Evolutionary conservation across 768 basidiomycete species (phyloP).

Genomic region (Lanmaoa rubissima): DNA sequence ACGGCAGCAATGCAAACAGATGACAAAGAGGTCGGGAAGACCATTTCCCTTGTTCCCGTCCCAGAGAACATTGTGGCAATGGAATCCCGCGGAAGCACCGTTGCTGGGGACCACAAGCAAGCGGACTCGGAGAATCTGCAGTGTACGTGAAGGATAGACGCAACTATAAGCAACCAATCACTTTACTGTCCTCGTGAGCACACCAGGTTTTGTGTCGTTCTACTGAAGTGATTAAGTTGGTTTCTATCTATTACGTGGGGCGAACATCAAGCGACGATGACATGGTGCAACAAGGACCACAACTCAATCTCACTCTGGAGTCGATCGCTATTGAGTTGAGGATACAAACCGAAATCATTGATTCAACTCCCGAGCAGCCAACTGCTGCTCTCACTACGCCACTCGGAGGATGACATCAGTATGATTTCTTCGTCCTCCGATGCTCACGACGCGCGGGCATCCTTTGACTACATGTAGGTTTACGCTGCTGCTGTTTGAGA

Average conservation of each 20-base stretch:
- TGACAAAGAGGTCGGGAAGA: too few relatives aligned
- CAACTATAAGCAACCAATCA: neutral
- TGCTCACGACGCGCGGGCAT: neutral
- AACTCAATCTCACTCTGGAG: neutral
- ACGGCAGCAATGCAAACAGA: too few relatives aligned
- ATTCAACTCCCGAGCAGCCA: neutral
- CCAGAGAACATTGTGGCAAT: too few relatives aligned
- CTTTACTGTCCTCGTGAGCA: conserved; percentile 1
- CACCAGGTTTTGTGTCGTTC: neutral
- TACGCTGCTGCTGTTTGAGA: neutral
- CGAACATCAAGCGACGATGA: neutral
- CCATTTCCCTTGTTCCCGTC: too few relatives aligned
- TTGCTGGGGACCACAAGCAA: too few relatives aligned
- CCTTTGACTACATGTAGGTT: neutral
- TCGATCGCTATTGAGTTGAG: neutral
- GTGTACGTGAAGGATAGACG: too few relatives aligned
- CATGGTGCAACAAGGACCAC: neutral
- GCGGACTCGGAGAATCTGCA: neutral
- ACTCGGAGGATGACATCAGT: neutral
- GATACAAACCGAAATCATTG: neutral
- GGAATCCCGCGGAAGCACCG: too few relatives aligned
- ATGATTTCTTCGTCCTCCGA: neutral
- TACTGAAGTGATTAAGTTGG: neutral
- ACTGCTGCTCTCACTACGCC: neutral
- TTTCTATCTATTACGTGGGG: neutral